Evolutionary conservation across 2,329 filamentous ascomycete genomes (phyloP).

Genomic region (Monilinia fructigena): DNA sequence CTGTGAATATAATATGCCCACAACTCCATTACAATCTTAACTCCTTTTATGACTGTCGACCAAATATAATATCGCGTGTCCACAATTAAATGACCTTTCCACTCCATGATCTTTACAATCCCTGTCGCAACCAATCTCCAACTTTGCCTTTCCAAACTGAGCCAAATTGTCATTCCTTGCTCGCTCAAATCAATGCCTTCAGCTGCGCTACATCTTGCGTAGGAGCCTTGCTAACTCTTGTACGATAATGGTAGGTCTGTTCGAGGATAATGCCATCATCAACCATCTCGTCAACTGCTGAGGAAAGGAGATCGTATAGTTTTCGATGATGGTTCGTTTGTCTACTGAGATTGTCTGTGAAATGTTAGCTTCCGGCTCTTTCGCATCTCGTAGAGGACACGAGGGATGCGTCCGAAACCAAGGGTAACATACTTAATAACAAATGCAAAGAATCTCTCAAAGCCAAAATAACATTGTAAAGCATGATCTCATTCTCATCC

Average conservation of each 20-base stretch:
- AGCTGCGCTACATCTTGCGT: constrained; percentile 83
- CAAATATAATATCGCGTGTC: constrained; percentile 8
- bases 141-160: constrained; percentile 87
- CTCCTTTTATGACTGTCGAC: constrained; percentile 19
- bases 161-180: constrained; percentile 91
- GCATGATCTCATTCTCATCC: constrained; percentile 94
- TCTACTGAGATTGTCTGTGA: constrained; percentile 87
- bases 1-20: constrained; percentile 22
- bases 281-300: constrained; percentile 92
- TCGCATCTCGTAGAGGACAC: neutral
- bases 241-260: constrained; percentile 91
- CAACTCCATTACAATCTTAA: constrained; percentile 22
- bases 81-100: neutral
- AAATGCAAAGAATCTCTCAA: constrained; percentile 86
- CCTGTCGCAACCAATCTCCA: constrained; percentile 87
- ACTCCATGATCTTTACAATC: constrained; percentile 53
- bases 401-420: constrained; percentile 12
- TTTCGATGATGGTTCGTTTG: constrained; percentile 96
- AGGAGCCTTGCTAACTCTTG: constrained; percentile 90
- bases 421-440: constrained; percentile 68
- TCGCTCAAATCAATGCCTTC: constrained; percentile 92
- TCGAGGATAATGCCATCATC: constrained; percentile 97
- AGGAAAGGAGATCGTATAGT: constrained; percentile 97
- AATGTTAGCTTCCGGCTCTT: neutral
- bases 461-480: constrained; percentile 93